A percentile compares a stretch with the other conserved stretches of the same genome.
Conservation (phyloP, 352 stramenopile species). For the Phytophthora fragariae region DNA sequence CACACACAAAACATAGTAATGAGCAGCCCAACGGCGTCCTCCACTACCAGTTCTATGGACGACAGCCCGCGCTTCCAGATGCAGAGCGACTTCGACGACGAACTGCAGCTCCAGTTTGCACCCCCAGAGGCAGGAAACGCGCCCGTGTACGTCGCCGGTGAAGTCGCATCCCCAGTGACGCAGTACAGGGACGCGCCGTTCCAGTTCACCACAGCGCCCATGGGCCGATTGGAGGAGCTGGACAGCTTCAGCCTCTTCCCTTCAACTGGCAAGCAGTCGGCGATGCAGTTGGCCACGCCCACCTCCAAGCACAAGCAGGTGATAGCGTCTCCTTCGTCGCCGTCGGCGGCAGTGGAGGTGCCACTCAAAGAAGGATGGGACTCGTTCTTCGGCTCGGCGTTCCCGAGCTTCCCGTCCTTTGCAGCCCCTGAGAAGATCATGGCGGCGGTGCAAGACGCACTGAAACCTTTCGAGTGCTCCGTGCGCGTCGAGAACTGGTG, state of each 20-base stretch:
- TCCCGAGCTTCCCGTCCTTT: constrained; percentile 61
- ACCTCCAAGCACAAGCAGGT: constrained; percentile 21
- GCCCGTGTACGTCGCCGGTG: constrained; percentile 21
- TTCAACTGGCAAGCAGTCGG: constrained; percentile 8
- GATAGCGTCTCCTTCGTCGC: constrained; percentile 53
- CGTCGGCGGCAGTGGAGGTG: constrained; percentile 58
- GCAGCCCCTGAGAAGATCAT: constrained; percentile 58
- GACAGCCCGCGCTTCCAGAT: constrained; percentile 29
- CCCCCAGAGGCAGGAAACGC: neutral
- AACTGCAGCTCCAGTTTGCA: constrained; percentile 43
- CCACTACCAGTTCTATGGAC: constrained; percentile 26
- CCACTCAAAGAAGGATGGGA: constrained; percentile 55
- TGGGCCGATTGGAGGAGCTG: constrained; percentile 27
- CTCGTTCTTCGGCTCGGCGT: constrained; percentile 57
- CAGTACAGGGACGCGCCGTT: constrained; percentile 59
- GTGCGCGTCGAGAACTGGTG: constrained; percentile 47
- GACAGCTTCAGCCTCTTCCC: constrained; percentile 32
- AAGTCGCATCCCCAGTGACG: constrained; percentile 27
- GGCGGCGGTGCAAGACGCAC: constrained; percentile 46
- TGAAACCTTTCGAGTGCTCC: constrained; percentile 56
- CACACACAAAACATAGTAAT: constrained; percentile 7
- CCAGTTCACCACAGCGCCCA: constrained; percentile 45
- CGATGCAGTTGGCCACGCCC: neutral
- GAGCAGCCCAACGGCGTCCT: constrained; percentile 33
- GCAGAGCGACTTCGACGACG: constrained; percentile 34